Base-by-base conservation (phyloP, 177 flowering plant genomes). In the Vitis hybrid region DNA sequence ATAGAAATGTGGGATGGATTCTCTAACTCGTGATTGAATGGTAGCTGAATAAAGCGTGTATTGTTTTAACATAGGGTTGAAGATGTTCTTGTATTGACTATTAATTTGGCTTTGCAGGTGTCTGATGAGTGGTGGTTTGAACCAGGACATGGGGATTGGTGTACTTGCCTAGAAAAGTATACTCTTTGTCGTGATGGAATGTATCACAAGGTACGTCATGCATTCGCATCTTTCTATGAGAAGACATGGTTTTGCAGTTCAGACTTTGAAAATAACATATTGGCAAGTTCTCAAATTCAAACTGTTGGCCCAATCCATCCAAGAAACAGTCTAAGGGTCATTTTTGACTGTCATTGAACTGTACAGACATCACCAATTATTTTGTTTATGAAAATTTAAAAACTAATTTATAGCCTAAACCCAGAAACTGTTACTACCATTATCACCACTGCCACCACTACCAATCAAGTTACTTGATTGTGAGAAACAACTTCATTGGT, bases 131-230 rank as follows among this genome's bases (percentile, higher is more conserved):
- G 98, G 94, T 94, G 98, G 97, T 94, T 81, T 71, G 87, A 88
- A 76, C 98, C 97, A 50, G 98, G 98, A 67, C 98, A 94, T 82
- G 98, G 98, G 61, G 97, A 94, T 85, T 94, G 93, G 97, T 82
- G 84, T 67, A 94, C 97, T 64, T 90, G 93, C 82, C 84, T 94
- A 26, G 98, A 94, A 73, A 92, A 85, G 77, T 94, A 94, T 73
- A 82, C 79, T 15, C 92, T 94, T 62, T 90, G 93, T 70, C 85
- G 89, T 62, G 98, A 94, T 79, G 97, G 98, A 62, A 85, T 94
- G 62, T 92, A 88, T 75, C 98, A 94, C 75, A 94, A 91, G 94
- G 98, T 88, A 75, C 62, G 73, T 72, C 52, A n/a, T 31, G 2
- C 11, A 57, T 14, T 19, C 18, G 16, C 57, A 51, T n/a, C 5